Evolutionary conservation across 179 eudicot genomes (phyloP), one percentile per base, ranked within the genome.

Genomic region (Drosera spatulata): DNA sequence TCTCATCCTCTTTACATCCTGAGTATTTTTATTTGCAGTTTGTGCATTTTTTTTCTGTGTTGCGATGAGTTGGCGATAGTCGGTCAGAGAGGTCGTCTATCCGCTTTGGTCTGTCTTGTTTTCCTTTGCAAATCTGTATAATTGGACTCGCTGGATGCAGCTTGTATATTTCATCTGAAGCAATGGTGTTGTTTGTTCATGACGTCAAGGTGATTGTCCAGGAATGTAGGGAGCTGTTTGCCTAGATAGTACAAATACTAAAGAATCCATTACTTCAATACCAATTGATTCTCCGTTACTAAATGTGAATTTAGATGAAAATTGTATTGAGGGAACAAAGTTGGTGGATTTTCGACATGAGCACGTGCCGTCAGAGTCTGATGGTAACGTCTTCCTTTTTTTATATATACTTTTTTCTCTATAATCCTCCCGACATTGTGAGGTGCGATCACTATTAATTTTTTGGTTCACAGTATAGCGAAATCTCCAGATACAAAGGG

Each of bases 351-450:
- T 64, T 42, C 39, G 50, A 46, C 56, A 58, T 42, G 64, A 51
- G 42, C 45, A 50, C 53, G 51, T 59, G 55, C 57, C 60, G 9
- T 64, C 55, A 42, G 69, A 66, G 55, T 61, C 49, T 56, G 53
- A 66, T 39, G 75, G 77, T 75, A 50, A 49, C 11, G 62, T 47
- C 61, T 47, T 61, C 11, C n/a, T n/a, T n/a, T n/a, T n/a, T n/a
- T n/a, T n/a, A n/a, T n/a, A n/a, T n/a, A n/a, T n/a, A 47, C 46
- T 39, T 50, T 49, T 12, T 5, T 39, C 11, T 39, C 63, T 8
- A 33, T 6, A 10, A 41, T 43, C 46, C 58, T 48, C 40, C 47
- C 39, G 22, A 60, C 60, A 57, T 41, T 38, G 42, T 11, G 33
- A 15, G 51, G 14, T 33, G 50, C 15, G 22, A 53, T 59, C 15